A percentile compares a stretch with the other conserved stretches of the same genome.
These are phyloP conservation scores for Schizosaccharomyces octosporus DNA, from an alignment of 805 yeast species.

Conservation along the genomic window DNA sequence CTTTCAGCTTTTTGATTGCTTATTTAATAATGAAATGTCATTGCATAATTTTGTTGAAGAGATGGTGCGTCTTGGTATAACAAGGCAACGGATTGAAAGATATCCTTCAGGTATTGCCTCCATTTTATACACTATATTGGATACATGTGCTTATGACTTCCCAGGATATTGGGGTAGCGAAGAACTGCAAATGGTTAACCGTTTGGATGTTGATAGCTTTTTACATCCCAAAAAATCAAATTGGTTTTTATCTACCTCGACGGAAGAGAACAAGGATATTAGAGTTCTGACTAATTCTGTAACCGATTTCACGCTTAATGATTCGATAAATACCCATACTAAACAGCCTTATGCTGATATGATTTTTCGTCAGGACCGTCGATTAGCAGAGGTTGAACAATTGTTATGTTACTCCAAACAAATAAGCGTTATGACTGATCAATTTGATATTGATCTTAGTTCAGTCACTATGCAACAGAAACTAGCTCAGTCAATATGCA, in stretches of 20 bases:
- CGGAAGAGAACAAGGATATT: conserved; percentile 6
- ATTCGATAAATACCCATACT: conserved; percentile 17
- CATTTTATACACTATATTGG: conserved; percentile 25
- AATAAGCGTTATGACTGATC: conserved; percentile 23
- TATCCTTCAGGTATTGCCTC: conserved; percentile 51
- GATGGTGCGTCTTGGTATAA: conserved; percentile 4
- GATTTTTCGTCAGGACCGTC: conserved; percentile 51
- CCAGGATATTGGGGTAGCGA: conserved; percentile 23
- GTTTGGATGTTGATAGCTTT: conserved; percentile 31
- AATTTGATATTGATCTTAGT: conserved; percentile 21
- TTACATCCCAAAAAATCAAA: conserved; percentile 3
- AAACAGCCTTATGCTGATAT: conserved; percentile 48
- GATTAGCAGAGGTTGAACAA: conserved; percentile 54
- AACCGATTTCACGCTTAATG: conserved; percentile 9
- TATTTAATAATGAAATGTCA: conserved; percentile 29
- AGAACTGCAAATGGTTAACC: conserved; percentile 32
- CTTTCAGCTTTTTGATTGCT: conserved; percentile 3
- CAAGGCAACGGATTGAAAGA: conserved; percentile 35
- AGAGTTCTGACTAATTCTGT: conserved; percentile 20
- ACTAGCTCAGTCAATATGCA: conserved; percentile 34
- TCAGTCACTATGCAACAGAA: conserved; percentile 17
- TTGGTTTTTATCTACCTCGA: conserved; percentile 8
- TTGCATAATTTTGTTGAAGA: conserved; percentile 28
- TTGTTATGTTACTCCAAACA: conserved; percentile 44
- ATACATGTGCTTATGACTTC: conserved; percentile 25